Percentiles rank a stretch among this genome's conserved stretches.
Conservation (phyloP, 495 filamentous ascomycete genomes). For the Penicillium desertorum region DNA sequence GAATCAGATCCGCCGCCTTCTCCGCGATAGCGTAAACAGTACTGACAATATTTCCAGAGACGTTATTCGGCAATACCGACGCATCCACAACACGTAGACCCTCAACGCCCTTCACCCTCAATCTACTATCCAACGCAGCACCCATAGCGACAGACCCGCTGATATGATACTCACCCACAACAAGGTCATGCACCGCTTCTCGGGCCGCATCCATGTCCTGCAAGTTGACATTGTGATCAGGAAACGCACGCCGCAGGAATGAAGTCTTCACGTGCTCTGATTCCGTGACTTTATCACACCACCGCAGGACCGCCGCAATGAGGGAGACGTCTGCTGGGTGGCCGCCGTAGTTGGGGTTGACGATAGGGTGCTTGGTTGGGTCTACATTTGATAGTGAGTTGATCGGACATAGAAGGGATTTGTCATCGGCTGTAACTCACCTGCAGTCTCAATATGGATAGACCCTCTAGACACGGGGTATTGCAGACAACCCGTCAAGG, state of each 20-base stretch:
- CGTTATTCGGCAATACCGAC: constrained; percentile 48
- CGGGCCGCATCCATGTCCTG: constrained; percentile 20
- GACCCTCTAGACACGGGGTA: constrained; percentile 53
- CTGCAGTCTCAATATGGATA: constrained; percentile 50
- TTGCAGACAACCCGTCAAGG: constrained; percentile 24
- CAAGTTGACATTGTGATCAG: constrained; percentile 21
- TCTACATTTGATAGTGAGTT: constrained; percentile 12
- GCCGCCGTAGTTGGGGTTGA: constrained; percentile 33
- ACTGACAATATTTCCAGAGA: constrained; percentile 48
- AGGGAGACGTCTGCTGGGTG: constrained; percentile 42
- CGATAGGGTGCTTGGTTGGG: constrained; percentile 21
- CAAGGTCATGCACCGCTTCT: constrained; percentile 18
- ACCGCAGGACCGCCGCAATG: constrained; percentile 31
- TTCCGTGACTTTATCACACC: constrained; percentile 25
- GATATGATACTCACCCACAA: constrained; percentile 25
- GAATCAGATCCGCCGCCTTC: constrained; percentile 54
- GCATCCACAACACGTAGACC: constrained; percentile 55
- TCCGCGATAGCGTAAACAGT: constrained; percentile 58
- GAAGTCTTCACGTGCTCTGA: constrained; percentile 21
- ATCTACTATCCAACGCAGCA: constrained; percentile 49
- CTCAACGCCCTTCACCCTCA: constrained; percentile 50
- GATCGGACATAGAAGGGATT: background rate
- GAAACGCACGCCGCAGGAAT: constrained; percentile 19
- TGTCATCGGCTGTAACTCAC: constrained; percentile 2
- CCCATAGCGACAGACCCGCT: constrained; percentile 59